phyloP scores from a whole-genome alignment of 1,139 yeast species.

The Schizosaccharomyces versatilis region DNA sequence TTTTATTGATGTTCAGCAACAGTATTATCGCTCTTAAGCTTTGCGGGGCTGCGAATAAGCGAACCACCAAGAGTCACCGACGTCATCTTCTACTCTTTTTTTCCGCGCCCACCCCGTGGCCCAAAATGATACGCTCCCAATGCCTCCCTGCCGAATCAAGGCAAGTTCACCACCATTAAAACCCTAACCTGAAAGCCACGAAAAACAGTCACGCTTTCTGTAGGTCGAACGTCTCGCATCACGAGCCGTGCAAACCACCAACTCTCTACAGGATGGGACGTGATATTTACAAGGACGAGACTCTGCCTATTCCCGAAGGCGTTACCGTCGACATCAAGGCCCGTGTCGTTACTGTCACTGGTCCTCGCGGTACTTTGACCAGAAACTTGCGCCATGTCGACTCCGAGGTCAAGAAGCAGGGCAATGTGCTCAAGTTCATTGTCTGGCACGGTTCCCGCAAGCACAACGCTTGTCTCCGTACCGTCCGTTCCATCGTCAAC shows the following conservation, averaged over 20 bases:
- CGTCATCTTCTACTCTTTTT: no score
- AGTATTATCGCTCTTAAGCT: slow-evolving; percentile 28
- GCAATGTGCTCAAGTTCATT: slow-evolving; percentile 57
- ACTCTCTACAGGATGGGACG: slow-evolving; percentile 4
- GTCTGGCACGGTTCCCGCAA: slow-evolving; percentile 99
- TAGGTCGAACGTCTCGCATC: neutral
- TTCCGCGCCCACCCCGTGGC: no score
- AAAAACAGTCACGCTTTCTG: slow-evolving; percentile 1
- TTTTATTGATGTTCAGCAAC: slow-evolving; percentile 76
- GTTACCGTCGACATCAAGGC: slow-evolving; percentile 82
- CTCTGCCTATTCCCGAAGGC: slow-evolving; percentile 80
- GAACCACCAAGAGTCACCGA: no score
- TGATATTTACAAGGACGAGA: slow-evolving; percentile 33
- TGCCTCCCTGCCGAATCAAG: no score
- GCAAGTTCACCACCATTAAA: neutral
- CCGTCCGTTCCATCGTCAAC: slow-evolving; percentile 83
- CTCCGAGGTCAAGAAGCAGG: slow-evolving; percentile 69
- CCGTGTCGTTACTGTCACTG: slow-evolving; percentile 73
- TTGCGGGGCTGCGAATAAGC: no score
- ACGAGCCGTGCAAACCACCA: neutral
- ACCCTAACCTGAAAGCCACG: neutral
- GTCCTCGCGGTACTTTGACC: slow-evolving; percentile 92
- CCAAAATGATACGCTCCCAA: no score
- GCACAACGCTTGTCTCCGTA: slow-evolving; percentile 98
- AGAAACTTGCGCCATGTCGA: slow-evolving; percentile 88